These are phyloP conservation scores for Piloderma croceum DNA, from an alignment of 768 basidiomycete genomes.

Conservation along the genomic window DNA sequence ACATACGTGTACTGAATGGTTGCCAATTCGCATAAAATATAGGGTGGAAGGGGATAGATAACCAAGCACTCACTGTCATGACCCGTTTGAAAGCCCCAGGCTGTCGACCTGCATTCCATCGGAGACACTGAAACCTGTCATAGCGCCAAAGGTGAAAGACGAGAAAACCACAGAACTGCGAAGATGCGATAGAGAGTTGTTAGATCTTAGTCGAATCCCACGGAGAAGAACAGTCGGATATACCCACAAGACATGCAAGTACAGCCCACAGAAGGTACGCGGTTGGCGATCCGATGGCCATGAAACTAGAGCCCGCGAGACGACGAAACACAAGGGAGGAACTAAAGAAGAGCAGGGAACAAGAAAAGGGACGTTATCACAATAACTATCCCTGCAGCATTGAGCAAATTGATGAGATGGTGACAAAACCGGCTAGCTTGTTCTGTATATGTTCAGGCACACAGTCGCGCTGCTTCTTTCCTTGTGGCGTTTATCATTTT, in stretches of 20 bases:
- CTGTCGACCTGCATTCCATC: constrained; percentile 70
- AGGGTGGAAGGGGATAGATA: background rate
- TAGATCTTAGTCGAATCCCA: constrained; percentile 8
- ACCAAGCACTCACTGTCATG: constrained; percentile 66
- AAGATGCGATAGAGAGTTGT: constrained; percentile 4
- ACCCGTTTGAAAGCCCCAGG: constrained; percentile 83
- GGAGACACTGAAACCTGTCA: constrained; percentile 69
- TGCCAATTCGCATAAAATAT: too few species aligned
- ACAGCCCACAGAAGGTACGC: constrained; percentile 76
- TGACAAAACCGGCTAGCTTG: too few species aligned
- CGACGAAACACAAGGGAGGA: too few species aligned
- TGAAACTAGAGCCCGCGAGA: too few species aligned
- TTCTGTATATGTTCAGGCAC: too few species aligned
- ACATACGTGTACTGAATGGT: constrained; percentile 67
- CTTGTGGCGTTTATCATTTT: too few species aligned
- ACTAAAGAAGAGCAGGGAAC: too few species aligned
- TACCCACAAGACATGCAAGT: constrained; percentile 55
- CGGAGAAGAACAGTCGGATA: constrained; percentile 3
- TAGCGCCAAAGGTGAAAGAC: constrained; percentile 76
- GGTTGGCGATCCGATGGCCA: constrained; percentile 70
- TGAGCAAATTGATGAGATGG: too few species aligned
- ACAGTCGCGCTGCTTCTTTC: too few species aligned
- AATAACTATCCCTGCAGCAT: too few species aligned
- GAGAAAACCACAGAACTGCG: constrained; percentile 63
- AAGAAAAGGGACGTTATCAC: too few species aligned